Percentiles rank a stretch among this genome's conserved stretches.
phyloP scores from a whole-genome alignment of 2,329 filamentous ascomycete genomes.

The Coniella lustricola region DNA sequence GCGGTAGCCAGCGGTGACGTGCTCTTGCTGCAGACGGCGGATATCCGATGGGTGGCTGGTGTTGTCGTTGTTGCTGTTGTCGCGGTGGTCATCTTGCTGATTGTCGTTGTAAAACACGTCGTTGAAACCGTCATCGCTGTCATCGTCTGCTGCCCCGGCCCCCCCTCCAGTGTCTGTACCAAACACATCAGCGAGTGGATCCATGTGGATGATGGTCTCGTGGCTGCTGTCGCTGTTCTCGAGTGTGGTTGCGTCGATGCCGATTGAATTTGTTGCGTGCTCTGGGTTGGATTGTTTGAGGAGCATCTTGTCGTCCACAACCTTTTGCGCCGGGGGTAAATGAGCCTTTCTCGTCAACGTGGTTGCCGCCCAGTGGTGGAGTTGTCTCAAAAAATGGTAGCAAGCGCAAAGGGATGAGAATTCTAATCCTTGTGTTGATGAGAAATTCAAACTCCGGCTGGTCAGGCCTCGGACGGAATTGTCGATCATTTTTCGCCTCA shows the following conservation, averaged over 20 bases:
- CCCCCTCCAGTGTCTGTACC: conserved; percentile 7
- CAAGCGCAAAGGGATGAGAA: too few relatives aligned
- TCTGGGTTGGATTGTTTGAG: conserved; percentile 15
- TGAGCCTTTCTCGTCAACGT: too few relatives aligned
- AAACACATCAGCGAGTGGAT: conserved; percentile 15
- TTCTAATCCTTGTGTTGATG: too few relatives aligned
- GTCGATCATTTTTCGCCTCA: too few relatives aligned
- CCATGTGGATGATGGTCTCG: background rate
- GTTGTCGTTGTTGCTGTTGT: background rate
- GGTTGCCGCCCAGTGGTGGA: too few relatives aligned
- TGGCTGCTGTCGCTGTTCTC: background rate
- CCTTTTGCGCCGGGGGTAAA: too few relatives aligned
- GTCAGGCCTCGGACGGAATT: background rate
- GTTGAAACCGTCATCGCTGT: background rate
- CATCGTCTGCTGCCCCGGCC: background rate
- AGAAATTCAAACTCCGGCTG: background rate
- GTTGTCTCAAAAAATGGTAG: too few relatives aligned
- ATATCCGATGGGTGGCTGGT: conserved; percentile 54
- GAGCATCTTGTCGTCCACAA: conserved; percentile 4
- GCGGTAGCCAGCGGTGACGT: conserved; percentile 81
- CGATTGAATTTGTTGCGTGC: conserved; percentile 10
- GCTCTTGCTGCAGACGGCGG: conserved; percentile 64
- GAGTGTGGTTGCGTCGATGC: conserved; percentile 4
- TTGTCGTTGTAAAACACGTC: background rate
- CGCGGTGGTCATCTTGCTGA: background rate